phyloP scores from a whole-genome alignment of 75 land plant genomes.

The Isoetes taiwanensis region DNA sequence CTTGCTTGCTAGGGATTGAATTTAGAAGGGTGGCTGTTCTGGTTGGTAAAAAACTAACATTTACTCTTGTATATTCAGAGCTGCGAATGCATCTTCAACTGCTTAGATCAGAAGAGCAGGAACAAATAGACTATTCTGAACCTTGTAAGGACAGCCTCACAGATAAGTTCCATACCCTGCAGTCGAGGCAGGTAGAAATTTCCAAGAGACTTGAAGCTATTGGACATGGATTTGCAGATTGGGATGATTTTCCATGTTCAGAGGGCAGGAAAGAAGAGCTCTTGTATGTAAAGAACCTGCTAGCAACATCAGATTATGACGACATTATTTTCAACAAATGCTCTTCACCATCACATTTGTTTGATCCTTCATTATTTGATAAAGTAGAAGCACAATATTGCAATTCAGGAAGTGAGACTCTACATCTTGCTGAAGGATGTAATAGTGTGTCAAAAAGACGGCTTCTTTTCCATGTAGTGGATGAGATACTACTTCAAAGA shows the following conservation, averaged over 20 bases:
- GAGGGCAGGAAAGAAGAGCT: background rate
- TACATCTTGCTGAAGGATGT: background rate
- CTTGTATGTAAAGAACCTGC: constrained; percentile 1
- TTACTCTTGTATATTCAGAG: background rate
- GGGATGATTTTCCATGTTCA: background rate
- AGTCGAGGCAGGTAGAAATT: background rate
- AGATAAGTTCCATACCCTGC: background rate
- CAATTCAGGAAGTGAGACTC: background rate
- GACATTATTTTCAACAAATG: background rate
- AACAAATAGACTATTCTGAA: background rate
- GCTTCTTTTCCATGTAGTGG: constrained; percentile 2
- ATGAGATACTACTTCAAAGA: background rate
- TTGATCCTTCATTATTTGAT: background rate
- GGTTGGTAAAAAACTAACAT: background rate
- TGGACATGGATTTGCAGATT: background rate
- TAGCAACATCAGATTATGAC: background rate
- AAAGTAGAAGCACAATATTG: background rate
- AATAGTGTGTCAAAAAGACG: background rate
- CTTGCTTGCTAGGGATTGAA: background rate
- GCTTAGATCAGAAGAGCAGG: background rate
- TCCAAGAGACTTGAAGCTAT: background rate
- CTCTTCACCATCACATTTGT: background rate
- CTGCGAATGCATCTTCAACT: background rate
- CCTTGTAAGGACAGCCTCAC: background rate
- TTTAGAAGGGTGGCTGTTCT: background rate